Conservation (phyloP, 768 basidiomycete species). For the Boletus rubescentipes region DNA sequence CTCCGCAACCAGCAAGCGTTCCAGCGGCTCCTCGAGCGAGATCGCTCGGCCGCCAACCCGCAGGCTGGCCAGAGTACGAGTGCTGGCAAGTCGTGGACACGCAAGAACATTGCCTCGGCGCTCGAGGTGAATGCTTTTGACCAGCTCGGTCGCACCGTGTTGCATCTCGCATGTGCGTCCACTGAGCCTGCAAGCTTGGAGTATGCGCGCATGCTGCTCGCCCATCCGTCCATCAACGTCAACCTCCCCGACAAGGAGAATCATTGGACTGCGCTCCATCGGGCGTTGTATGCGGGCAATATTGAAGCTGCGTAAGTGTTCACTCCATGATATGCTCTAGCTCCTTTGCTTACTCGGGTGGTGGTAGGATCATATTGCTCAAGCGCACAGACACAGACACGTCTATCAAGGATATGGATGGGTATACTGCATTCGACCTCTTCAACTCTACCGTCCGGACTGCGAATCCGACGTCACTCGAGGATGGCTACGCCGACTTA, state of each 20-base stretch:
- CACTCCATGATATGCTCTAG: background rate
- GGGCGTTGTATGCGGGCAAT: slow-evolving; percentile 81
- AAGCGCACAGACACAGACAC: slow-evolving; percentile 72
- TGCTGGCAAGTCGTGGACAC: slow-evolving; percentile 58
- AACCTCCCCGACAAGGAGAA: slow-evolving; percentile 82
- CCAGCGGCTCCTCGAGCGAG: slow-evolving; percentile 66
- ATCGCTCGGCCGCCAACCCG: slow-evolving; percentile 34
- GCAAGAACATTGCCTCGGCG: slow-evolving; percentile 38
- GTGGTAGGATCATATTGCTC: slow-evolving; percentile 67
- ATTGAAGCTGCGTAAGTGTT: slow-evolving; percentile 60
- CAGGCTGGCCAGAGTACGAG: slow-evolving; percentile 40
- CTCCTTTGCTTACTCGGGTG: slow-evolving; percentile 17
- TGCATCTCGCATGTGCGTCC: slow-evolving; percentile 78
- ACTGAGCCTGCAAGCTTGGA: slow-evolving; percentile 63
- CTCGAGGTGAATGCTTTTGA: slow-evolving; percentile 74
- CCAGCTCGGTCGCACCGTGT: slow-evolving; percentile 67
- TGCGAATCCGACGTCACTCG: slow-evolving; percentile 54
- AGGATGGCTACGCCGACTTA: slow-evolving; percentile 50
- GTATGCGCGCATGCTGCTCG: slow-evolving; percentile 74
- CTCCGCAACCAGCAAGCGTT: slow-evolving; percentile 74
- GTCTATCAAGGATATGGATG: slow-evolving; percentile 78
- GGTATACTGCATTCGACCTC: slow-evolving; percentile 88
- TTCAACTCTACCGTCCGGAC: slow-evolving; percentile 87
- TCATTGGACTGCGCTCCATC: slow-evolving; percentile 89
- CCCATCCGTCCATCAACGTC: slow-evolving; percentile 72